phyloP scores from a whole-genome alignment of 2,329 filamentous ascomycete species.

The Sclerotiophoma versabilis region DNA sequence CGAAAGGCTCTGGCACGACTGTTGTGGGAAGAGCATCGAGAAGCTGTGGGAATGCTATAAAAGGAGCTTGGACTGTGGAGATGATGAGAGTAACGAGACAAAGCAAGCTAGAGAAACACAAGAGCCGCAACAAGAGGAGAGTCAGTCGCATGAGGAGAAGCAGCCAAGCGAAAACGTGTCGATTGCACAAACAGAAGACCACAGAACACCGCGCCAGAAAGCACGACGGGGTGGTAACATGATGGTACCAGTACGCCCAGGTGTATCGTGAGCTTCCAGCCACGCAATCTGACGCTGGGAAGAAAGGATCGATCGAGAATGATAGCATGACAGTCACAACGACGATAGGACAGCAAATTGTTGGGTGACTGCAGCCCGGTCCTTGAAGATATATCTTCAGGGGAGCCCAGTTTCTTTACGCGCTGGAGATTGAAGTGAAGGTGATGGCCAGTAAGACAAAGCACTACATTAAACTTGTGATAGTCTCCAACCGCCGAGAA shows the following conservation, averaged over 20 bases:
- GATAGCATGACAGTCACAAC: background rate
- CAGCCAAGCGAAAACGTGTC: background rate
- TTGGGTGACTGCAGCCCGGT: too few relatives aligned
- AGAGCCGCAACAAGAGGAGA: background rate
- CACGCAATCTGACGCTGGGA: too few relatives aligned
- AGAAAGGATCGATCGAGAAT: too few relatives aligned
- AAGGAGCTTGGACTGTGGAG: constrained; percentile 51
- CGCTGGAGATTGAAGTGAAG: too few relatives aligned
- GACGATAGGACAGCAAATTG: too few relatives aligned
- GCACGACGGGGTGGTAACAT: constrained; percentile 23
- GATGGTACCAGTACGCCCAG: constrained; percentile 19
- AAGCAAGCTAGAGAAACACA: background rate
- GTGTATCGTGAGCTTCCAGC: background rate
- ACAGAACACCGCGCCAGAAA: constrained; percentile 18
- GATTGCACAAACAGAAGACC: constrained; percentile 1
- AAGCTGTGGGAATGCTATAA: constrained; percentile 79
- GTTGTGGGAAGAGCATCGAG: constrained; percentile 71
- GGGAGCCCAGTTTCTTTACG: too few relatives aligned
- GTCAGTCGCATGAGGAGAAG: background rate
- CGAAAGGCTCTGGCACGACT: constrained; percentile 69
- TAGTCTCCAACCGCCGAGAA: background rate
- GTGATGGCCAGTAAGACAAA: background rate
- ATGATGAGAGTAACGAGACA: background rate
- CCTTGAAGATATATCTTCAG: too few relatives aligned
- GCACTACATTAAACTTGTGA: background rate